Evolutionary conservation across 139 green algal genomes (phyloP).

Genomic region (Tetraselmis chui): DNA sequence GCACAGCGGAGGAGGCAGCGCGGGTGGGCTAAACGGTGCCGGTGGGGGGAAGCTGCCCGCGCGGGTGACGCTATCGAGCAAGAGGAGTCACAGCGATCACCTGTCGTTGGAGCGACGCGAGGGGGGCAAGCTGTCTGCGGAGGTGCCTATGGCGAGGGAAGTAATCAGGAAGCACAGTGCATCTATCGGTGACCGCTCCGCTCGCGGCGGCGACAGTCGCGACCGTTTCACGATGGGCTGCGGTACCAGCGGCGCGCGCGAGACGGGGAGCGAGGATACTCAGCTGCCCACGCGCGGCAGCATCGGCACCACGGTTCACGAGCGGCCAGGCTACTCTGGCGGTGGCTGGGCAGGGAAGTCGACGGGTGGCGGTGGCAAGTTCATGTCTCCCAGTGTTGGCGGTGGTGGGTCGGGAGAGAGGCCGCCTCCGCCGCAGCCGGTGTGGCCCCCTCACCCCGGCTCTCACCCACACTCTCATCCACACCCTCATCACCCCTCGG

Average conservation of each 20-base stretch:
- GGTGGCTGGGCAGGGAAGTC: neutral
- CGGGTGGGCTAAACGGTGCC: too few relatives aligned
- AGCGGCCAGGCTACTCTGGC: neutral
- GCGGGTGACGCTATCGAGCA: neutral
- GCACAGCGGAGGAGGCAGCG: too few relatives aligned
- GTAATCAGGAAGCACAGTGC: neutral
- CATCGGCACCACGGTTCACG: neutral
- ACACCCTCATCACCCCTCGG: neutral
- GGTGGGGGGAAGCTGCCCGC: too few relatives aligned
- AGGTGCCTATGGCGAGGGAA: neutral
- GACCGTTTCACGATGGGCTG: neutral
- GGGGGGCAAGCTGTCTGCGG: neutral
- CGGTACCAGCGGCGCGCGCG: neutral
- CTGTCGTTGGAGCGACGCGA: neutral
- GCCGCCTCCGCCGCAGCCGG: too few relatives aligned
- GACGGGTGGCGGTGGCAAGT: neutral
- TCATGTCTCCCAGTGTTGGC: neutral
- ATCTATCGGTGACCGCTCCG: neutral
- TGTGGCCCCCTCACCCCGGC: too few relatives aligned
- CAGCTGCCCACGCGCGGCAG: neutral
- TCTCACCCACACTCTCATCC: neutral
- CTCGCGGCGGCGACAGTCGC: neutral
- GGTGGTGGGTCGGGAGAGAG: too few relatives aligned
- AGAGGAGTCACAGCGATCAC: neutral
- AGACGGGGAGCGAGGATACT: neutral